Evolutionary conservation across 257 asterid genomes (phyloP), one percentile per base, ranked within the genome.

Genomic region (Fraxinus anomala): DNA sequence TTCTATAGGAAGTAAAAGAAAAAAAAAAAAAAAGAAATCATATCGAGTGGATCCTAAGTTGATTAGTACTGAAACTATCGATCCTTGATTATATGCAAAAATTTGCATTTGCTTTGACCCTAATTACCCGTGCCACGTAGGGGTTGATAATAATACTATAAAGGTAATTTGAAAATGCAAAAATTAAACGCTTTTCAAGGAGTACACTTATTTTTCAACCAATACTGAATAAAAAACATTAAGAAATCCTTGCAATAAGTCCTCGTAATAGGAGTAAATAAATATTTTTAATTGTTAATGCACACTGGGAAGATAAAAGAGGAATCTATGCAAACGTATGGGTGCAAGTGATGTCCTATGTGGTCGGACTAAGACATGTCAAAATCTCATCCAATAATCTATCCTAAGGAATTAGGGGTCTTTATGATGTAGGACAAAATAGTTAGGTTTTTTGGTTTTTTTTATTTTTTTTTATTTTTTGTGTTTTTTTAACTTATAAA

Each of bases 271-370:
- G 19, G 5, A 16, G 66, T 23, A 37, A 74, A 69, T 8, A 77
- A 75, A 30, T 73, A 44, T 69, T 66, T 68, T 51, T 40, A 28
- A 14, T 44, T 56, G 26, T 51, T 51, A 63, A 78, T 56, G 81
- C 66, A 79, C 77, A 70, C 73, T 67, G 85, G 89, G 84, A 80
- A 90, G 83, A 56, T 77, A 67, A 76, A 84, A 80, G 78, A 68
- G 80, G 80, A 85, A 82, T 85, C 83, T 85, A 78, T 72, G 82
- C 80, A 72, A 40, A 11, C 81, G 86, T 73, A 80, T 87, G 81
- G 88, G 80, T 81, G 89, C 68, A 44, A 74, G 88, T 54, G 87
- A 84, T 87, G 90, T 87, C 91, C 87, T 88, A 85, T 86, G 80
- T 88, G 88, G 92, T 88, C 90, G 92, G 92, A 86, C 74, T 72